Conservation (phyloP, 345 rosid genomes). For the Eucalyptus polyanthemos region DNA sequence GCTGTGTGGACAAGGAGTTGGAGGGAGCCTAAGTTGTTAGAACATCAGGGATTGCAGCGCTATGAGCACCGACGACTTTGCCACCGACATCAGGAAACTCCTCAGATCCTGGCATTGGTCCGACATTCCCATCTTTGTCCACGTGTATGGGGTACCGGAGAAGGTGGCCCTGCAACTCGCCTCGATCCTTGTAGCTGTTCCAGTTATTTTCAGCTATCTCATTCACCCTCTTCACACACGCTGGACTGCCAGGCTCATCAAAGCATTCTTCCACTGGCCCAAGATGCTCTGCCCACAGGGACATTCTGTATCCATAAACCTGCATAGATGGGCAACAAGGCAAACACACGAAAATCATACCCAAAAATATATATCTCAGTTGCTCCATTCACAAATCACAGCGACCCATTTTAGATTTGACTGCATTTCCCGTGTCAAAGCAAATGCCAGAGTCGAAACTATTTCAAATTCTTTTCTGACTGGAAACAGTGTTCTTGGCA, state of each 20-base stretch:
- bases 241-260: conserved; percentile 38
- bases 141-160: conserved; percentile 68
- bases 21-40: conserved; percentile 45
- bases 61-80: conserved; percentile 51
- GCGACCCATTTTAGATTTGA: not conserved
- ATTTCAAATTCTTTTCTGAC: not conserved
- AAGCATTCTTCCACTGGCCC: conserved; percentile 26
- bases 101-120: conserved; percentile 44
- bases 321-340: conserved; percentile 1
- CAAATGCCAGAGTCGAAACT: not conserved
- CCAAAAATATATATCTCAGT: not conserved
- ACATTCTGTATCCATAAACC: conserved; percentile 90
- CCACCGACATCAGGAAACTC: conserved; percentile 90
- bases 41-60: conserved; percentile 41
- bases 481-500: not conserved
- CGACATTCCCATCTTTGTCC: conserved; percentile 43
- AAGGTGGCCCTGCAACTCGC: conserved; percentile 62
- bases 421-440: not conserved
- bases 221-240: conserved; percentile 56
- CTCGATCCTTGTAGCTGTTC: conserved; percentile 26
- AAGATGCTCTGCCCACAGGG: conserved; percentile 93
- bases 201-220: conserved; percentile 52
- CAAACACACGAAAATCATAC: not conserved
- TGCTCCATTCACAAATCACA: not conserved
- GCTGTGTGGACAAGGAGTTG: not conserved